These are phyloP conservation scores for Cyberlindnera samutprakarnensis DNA, from an alignment of 805 yeast genomes.

Conservation along the genomic window DNA sequence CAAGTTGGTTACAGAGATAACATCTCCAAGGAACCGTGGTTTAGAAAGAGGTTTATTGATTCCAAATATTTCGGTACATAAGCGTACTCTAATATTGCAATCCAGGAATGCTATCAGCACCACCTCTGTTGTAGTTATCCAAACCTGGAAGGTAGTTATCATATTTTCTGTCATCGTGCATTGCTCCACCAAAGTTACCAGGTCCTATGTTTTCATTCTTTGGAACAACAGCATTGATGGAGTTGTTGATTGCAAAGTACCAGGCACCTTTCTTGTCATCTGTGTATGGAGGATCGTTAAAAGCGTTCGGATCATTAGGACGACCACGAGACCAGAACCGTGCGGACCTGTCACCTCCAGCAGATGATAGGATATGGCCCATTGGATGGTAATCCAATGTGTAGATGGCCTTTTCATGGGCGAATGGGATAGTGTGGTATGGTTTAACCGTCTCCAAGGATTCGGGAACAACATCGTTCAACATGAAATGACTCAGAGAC, in stretches of 20 bases:
- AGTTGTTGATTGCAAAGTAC: constrained; percentile 37
- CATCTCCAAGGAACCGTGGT: constrained; percentile 48
- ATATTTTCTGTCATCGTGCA: constrained; percentile 1
- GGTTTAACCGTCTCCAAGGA: constrained; percentile 34
- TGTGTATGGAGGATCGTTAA: constrained; percentile 75
- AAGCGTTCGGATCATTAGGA: constrained; percentile 81
- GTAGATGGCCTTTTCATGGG: constrained; percentile 91
- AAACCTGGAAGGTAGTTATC: constrained; percentile 4
- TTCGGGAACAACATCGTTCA: constrained; percentile 37
- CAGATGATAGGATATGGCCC: constrained; percentile 87
- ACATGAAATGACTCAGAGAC: constrained; percentile 64
- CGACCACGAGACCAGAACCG: constrained; percentile 92
- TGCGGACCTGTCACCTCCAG: constrained; percentile 89
- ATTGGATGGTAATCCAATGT: constrained; percentile 88
- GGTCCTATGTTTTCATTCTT: constrained; percentile 24
- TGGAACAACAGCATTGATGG: constrained; percentile 27
- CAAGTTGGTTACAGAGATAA: constrained; percentile 44
- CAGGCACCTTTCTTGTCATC: constrained; percentile 52
- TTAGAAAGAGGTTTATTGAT: constrained; percentile 65
- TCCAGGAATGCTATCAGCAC: constrained; percentile 8
- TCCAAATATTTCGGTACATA: constrained; percentile 68
- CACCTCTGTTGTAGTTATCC: constrained; percentile 1
- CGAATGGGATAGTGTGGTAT: constrained; percentile 69
- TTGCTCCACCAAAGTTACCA: not conserved
- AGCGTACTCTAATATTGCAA: constrained; percentile 5